Evolutionary conservation across 2,329 filamentous ascomycete species (phyloP), one percentile per base, ranked within the genome.

Genomic region (Calonectria pauciramosa): DNA sequence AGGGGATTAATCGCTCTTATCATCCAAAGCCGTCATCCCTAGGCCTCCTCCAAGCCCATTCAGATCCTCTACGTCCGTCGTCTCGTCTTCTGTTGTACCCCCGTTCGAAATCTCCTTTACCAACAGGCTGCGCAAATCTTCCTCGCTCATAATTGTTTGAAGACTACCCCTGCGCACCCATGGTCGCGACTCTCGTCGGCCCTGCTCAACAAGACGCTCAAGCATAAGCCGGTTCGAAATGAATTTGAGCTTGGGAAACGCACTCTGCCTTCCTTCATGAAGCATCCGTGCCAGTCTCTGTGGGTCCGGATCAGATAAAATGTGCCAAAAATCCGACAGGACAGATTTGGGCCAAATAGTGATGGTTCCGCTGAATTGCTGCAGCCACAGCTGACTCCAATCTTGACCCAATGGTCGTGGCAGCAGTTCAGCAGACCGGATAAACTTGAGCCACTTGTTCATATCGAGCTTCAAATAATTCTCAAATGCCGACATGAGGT

Each of bases 381-480:
- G 97, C 63, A 99, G 90, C 95, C 96, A 99, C 28, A 99, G 92
- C 85, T 98, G 94, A 73, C 94, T 96, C 97, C 97, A 99, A 84
- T 99, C 97, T 84, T 99, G 96, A 3, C 96, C 96, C 28, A 99
- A 85, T 0, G 95, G 96, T 0, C 97, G 92, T 0, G 97, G 97
- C 0, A 99, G 91, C 5, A 99, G 89, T 85, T 99, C 97, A 0
- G 99, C 90, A 82, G 98, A 96, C 1, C 96, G 93, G 52, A 99
- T 90, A 26, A 99, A 96, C 83, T 97, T 97, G 49, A 99, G 92
- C 96, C 97, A 99, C 87, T 99, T 99, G 81, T 95, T 97, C 79
- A 99, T 90, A 84, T 99, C 97, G 30, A 99, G 92, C 85, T 99
- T 99, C 83, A 99, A 91, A 83, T 97, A 98, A 84, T 98, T 96